A percentile compares a stretch with the other conserved stretches of the same genome.
Conservation (phyloP, 1,284 basidiomycete species). For the Puccinia coronata region DNA sequence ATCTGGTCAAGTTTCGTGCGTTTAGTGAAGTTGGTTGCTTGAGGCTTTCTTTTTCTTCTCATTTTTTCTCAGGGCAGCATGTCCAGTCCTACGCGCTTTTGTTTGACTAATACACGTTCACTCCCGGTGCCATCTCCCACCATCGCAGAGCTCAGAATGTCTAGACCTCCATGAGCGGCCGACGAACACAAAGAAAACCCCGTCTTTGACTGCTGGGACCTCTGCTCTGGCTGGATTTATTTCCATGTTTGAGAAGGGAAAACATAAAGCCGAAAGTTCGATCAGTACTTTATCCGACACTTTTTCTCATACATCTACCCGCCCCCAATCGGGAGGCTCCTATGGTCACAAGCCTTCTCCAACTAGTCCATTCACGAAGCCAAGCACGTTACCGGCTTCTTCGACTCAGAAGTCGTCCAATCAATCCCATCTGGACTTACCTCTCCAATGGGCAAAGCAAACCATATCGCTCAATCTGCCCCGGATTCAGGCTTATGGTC, state of each 20-base stretch:
- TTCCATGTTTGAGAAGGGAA: constrained; percentile 45
- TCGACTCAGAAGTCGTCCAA: background rate
- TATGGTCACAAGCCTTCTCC: background rate
- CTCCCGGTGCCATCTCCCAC: background rate
- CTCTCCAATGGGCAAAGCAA: constrained; percentile 46
- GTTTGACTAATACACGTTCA: constrained; percentile 4
- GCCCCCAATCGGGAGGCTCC: background rate
- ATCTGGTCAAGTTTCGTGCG: constrained; percentile 47
- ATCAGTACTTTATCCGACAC: constrained; percentile 14
- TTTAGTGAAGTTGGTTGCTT: constrained; percentile 40
- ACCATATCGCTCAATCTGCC: constrained; percentile 32
- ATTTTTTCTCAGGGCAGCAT: background rate
- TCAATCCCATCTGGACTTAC: constrained; percentile 36
- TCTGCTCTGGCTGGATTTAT: constrained; percentile 36
- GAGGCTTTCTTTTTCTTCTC: too few relatives aligned
- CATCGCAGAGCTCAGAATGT: constrained; percentile 36
- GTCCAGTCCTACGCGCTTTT: background rate
- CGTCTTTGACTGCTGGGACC: constrained; percentile 29
- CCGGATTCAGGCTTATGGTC: constrained; percentile 41
- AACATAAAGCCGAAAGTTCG: constrained; percentile 25
- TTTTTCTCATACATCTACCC: background rate
- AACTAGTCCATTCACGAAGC: background rate
- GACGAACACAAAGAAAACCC: background rate
- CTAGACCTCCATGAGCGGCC: constrained; percentile 21
- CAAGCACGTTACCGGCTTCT: background rate